Evolutionary conservation across 257 asterid genomes (phyloP).

Genomic region (Craterostigma plantagineum): DNA sequence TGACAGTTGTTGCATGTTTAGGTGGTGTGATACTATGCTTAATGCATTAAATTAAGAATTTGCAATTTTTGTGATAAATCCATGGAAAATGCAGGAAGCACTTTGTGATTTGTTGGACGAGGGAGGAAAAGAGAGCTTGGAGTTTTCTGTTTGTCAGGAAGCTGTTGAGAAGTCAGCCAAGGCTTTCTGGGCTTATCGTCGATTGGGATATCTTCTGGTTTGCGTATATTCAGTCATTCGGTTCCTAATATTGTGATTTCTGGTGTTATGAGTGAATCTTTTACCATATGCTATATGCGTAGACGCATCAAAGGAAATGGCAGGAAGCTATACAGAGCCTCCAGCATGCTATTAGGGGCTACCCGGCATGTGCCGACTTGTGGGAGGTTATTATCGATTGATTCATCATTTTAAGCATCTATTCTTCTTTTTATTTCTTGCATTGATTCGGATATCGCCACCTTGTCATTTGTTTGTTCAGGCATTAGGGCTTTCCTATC

Average conservation of each 20-base stretch:
- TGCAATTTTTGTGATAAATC: background rate
- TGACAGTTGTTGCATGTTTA: background rate
- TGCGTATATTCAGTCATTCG: slow-evolving; percentile 5
- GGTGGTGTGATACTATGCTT: background rate
- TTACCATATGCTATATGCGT: slow-evolving; percentile 10
- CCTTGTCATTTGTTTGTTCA: slow-evolving; percentile 17
- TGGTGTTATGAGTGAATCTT: slow-evolving; percentile 1
- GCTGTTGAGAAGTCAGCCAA: slow-evolving; percentile 73
- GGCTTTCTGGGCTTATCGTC: slow-evolving; percentile 93
- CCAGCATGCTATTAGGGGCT: slow-evolving; percentile 90
- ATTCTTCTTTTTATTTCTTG: slow-evolving; percentile 4
- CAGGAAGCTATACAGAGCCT: slow-evolving; percentile 83
- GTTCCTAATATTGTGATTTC: background rate
- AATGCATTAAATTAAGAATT: slow-evolving; percentile 3
- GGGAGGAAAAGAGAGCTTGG: slow-evolving; percentile 64
- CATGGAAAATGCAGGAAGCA: slow-evolving; percentile 33
- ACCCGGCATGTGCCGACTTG: slow-evolving; percentile 67
- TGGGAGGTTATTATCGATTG: slow-evolving; percentile 56
- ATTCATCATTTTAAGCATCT: background rate
- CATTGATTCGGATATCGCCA: slow-evolving; percentile 5
- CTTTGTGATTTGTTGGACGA: slow-evolving; percentile 60
- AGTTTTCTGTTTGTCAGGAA: slow-evolving; percentile 60
- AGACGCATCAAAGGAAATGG: slow-evolving; percentile 81
- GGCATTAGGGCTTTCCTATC: slow-evolving; percentile 91
- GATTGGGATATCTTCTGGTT: slow-evolving; percentile 87